Evolutionary conservation across 2,329 filamentous ascomycete genomes (phyloP).

Genomic region (Penicillium vulpinum): DNA sequence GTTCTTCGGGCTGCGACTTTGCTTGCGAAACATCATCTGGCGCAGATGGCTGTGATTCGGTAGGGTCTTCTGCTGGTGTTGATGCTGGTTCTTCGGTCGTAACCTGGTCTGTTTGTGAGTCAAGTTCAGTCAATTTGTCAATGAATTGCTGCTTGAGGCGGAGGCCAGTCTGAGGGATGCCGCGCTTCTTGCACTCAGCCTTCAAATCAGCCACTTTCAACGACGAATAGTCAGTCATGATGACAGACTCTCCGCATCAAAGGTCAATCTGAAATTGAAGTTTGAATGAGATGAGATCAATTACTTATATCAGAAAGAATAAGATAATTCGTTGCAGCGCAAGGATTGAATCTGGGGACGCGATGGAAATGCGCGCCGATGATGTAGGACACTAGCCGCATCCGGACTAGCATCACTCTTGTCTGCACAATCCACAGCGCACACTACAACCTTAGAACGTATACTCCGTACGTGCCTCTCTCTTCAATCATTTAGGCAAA

Average conservation of each 20-base stretch:
- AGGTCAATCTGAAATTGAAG: background rate
- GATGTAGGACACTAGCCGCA: constrained; percentile 21
- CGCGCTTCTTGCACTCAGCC: constrained; percentile 70
- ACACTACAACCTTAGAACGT: background rate
- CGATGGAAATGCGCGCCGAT: constrained; percentile 24
- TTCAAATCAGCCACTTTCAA: constrained; percentile 75
- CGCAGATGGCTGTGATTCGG: constrained; percentile 9
- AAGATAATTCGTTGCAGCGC: constrained; percentile 1
- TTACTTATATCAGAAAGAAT: background rate
- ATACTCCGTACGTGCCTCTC: background rate
- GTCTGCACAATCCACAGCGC: background rate
- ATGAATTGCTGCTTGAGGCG: constrained; percentile 67
- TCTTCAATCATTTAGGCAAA: background rate
- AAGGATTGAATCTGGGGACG: constrained; percentile 23
- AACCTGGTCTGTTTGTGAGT: constrained; percentile 34
- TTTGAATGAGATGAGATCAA: background rate
- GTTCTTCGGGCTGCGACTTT: constrained; percentile 18
- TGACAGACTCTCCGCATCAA: constrained; percentile 17
- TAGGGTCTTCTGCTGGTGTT: constrained; percentile 17
- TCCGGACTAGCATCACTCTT: constrained; percentile 13
- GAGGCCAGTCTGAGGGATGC: constrained; percentile 67
- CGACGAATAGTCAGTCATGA: constrained; percentile 56
- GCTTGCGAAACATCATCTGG: constrained; percentile 11
- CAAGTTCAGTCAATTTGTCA: constrained; percentile 57
- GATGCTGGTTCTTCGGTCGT: constrained; percentile 19